Base-by-base conservation (phyloP, 2,329 filamentous ascomycete species). In the Aspergillus ibericus region DNA sequence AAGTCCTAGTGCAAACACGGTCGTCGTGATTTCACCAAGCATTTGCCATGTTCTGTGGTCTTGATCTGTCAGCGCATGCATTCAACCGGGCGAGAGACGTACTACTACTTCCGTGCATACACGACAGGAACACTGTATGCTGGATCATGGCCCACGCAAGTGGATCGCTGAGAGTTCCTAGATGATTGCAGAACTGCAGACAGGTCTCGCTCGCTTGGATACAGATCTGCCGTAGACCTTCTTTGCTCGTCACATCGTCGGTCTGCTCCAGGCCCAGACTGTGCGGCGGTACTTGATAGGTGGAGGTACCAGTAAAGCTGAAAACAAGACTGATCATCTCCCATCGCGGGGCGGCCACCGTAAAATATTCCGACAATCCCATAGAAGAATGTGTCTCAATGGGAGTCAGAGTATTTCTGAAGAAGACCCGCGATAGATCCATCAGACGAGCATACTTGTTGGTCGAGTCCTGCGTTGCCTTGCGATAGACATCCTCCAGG, bases 31-130 rank as follows among this genome's bases (percentile, higher is more conserved):
- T 56, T 81, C 78, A 16, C 79, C 79, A 0, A 80, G 66, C 22
- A 69, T 73, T 29, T 76, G 69, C 77, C 78, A 81, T 2, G 76
- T 73, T 29, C 73, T 68, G 36, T 78, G 79, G 54, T 78, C 78
- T 79, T 34, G 2, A 4, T 1, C 9, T 15, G 1, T 34, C 12
- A 48, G 29, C 8, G 51, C 9, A 9, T 12, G 3, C 4, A 25
- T 34, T 10, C 29, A 3, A 53, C 8, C 12, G 16, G 15, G 15
- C 3, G 5, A 1, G 25, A 16, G 13, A 34, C 46, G 27, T 57
- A 68, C 66, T 63, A 7, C 53, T 61, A 15, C 53, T 42, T 5
- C 66, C 65, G 20, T 56, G 55, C 22, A 61, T 56, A 7, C 56
- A 36, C 29, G 18, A 56, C 3, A 66, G 54, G 1, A 65, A 54